Base-by-base conservation (phyloP, 2,329 filamentous ascomycete genomes). In the Pezicula radicicola region DNA sequence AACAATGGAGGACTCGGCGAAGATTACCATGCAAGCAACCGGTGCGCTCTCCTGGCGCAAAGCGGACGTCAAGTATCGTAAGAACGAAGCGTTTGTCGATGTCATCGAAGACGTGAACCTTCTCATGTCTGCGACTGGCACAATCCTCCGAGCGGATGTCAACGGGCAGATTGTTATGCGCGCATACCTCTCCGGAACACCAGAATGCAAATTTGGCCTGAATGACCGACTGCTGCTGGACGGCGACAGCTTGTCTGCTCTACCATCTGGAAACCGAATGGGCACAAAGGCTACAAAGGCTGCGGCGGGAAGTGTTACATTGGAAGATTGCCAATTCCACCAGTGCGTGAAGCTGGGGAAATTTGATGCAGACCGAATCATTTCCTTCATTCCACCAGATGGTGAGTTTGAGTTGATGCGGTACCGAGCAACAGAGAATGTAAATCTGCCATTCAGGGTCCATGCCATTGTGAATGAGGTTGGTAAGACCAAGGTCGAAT, bases 51-150 rank as follows among this genome's bases (percentile, higher is more conserved):
- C 94, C 44, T 99, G 95, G 94, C 85, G 95, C 63, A 89, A 96
- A 67, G 89, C 93, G 54, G 93, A 97, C 70, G 94, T 99, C 72
- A 96, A 96, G 69, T 99, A 99, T 75, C 89, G 94, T 70, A 99
- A 99, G 76, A 99, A 99, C 75, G 94, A 99, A 72, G 94, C 94
- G 30, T 99, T 99, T 66, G 94, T 99, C 61, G 94, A 99, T 71
- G 94, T 99, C 16, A 99, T 99, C 66, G 94, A 99, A 72, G 94
- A 99, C 67, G 93, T 99, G 65, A 99, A 99, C 72, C 81, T 99
- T 53, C 86, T 99, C 66, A 97, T 99, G 89, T 97, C 93, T n/a
- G 94, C 94, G 6, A 94, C 91, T 0, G 94, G 94, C 28, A 93
- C 92, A 19, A 91, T 99, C 27, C 81, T 99, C 12, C 89, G 94